Percentiles rank a stretch among this genome's conserved stretches.
These are phyloP conservation scores for Talaromyces borbonicus DNA, from an alignment of 495 filamentous ascomycete species.

Conservation along the genomic window DNA sequence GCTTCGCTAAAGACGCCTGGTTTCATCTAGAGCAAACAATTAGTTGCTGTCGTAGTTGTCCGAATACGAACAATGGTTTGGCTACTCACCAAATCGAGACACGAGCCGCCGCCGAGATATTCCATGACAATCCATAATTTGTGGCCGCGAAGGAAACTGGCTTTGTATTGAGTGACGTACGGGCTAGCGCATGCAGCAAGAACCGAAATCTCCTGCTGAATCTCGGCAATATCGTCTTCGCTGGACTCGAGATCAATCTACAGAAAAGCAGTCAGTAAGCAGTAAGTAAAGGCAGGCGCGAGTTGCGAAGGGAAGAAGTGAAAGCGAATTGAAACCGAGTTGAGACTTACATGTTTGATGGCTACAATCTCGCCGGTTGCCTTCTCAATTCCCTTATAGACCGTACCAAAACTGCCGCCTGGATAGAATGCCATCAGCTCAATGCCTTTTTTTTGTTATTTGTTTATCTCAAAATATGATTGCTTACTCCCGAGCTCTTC, in stretches of 20 bases:
- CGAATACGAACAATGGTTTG: too few relatives aligned
- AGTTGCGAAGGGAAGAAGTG: neutral
- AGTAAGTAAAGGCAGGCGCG: neutral
- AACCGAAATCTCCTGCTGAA: slow-evolving; percentile 94
- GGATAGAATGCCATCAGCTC: slow-evolving; percentile 11
- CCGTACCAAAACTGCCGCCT: slow-evolving; percentile 91
- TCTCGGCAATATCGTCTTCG: slow-evolving; percentile 95
- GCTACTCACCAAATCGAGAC: slow-evolving; percentile 67
- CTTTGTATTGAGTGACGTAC: slow-evolving; percentile 93
- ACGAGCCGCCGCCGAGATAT: slow-evolving; percentile 87
- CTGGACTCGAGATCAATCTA: slow-evolving; percentile 97
- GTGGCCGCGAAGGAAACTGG: slow-evolving; percentile 84
- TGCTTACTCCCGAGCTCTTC: slow-evolving; percentile 86
- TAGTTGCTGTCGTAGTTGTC: too few relatives aligned
- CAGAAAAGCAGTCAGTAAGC: slow-evolving; percentile 7
- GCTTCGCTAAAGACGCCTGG: slow-evolving; percentile 82
- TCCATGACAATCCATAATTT: slow-evolving; percentile 99
- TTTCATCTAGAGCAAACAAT: slow-evolving; percentile 87
- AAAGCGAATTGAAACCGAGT: too few relatives aligned
- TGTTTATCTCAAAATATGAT: slow-evolving; percentile 11
- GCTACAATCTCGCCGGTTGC: slow-evolving; percentile 81
- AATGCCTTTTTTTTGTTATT: too few relatives aligned
- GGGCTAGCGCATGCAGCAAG: slow-evolving; percentile 87
- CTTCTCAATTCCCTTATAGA: slow-evolving; percentile 90
- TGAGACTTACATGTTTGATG: slow-evolving; percentile 72